Evolutionary conservation across 495 filamentous ascomycete species (phyloP).

Genomic region (Hypoxylon fragiforme): DNA sequence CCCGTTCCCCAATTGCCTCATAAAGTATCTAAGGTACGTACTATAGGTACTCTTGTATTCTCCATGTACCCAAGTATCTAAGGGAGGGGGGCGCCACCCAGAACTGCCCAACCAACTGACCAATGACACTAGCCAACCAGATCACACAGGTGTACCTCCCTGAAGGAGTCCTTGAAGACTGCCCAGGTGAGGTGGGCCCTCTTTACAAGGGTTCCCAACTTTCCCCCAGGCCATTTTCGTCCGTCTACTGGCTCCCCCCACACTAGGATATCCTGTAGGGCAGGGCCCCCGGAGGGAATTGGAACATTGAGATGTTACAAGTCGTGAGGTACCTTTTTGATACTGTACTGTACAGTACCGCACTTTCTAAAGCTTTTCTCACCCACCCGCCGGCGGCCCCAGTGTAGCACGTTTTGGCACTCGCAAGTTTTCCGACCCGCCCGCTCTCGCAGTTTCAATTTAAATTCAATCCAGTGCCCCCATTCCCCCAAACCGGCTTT

Average conservation of each 20-base stretch:
- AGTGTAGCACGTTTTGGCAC: conserved; percentile 35
- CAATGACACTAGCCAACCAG: conserved; percentile 27
- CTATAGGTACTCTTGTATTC: conserved; percentile 3
- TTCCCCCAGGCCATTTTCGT: conserved; percentile 37
- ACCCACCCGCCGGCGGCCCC: conserved; percentile 20
- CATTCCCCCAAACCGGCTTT: conserved; percentile 34
- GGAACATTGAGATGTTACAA: conserved; percentile 35
- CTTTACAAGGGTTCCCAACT: conserved; percentile 23
- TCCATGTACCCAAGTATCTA: conserved; percentile 4
- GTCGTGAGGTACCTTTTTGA: neutral
- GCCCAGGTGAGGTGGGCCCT: neutral
- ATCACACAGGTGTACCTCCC: conserved; percentile 24
- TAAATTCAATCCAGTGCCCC: conserved; percentile 41
- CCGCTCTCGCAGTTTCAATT: conserved; percentile 37
- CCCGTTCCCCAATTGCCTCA: conserved; percentile 30
- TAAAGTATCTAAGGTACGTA: conserved; percentile 5
- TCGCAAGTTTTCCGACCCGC: conserved; percentile 36
- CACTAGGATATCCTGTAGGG: conserved; percentile 33
- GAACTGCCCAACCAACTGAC: conserved; percentile 23
- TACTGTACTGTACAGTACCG: conserved; percentile 23
- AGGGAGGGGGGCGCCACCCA: conserved; percentile 14
- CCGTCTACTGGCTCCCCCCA: conserved; percentile 35
- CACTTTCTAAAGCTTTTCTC: no score
- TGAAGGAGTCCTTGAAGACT: conserved; percentile 6
- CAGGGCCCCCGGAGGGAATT: conserved; percentile 30